phyloP scores from a whole-genome alignment of 139 green algal species.

The Chlamydomonas sphaeroides region DNA sequence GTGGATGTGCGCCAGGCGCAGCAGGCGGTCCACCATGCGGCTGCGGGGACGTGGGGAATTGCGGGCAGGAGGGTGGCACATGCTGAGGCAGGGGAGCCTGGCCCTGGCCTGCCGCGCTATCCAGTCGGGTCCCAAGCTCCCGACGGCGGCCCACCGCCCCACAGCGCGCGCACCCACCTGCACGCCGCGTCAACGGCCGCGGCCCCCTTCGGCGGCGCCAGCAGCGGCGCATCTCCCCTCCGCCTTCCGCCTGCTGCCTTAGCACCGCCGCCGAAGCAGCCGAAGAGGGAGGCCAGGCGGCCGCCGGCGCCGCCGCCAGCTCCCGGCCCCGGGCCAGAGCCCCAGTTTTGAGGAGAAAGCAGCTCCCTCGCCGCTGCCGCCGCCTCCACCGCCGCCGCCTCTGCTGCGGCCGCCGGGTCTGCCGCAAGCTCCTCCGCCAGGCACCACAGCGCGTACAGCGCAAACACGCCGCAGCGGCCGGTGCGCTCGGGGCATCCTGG shows the following conservation, averaged over 20 bases:
- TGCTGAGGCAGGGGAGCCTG: not conserved
- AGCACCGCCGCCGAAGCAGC: too few species aligned
- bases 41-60: not conserved
- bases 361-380: not conserved
- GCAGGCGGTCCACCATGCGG: conserved; percentile 6
- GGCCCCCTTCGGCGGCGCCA: too few species aligned
- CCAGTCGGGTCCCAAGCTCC: too few species aligned
- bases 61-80: too few species aligned
- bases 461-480: not conserved
- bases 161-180: too few species aligned
- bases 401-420: not conserved
- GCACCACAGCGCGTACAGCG: conserved; percentile 20
- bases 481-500: conserved; percentile 13
- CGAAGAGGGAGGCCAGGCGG: too few species aligned
- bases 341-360: not conserved
- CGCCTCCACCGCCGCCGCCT: not conserved
- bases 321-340: too few species aligned
- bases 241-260: too few species aligned
- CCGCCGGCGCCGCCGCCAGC: too few species aligned
- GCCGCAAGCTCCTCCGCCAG: not conserved
- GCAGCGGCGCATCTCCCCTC: too few species aligned
- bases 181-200: too few species aligned
- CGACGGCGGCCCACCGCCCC: too few species aligned
- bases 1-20: not conserved
- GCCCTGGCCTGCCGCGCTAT: not conserved